Base-by-base conservation (phyloP, 345 rosid species). In the Pistacia integerrima region DNA sequence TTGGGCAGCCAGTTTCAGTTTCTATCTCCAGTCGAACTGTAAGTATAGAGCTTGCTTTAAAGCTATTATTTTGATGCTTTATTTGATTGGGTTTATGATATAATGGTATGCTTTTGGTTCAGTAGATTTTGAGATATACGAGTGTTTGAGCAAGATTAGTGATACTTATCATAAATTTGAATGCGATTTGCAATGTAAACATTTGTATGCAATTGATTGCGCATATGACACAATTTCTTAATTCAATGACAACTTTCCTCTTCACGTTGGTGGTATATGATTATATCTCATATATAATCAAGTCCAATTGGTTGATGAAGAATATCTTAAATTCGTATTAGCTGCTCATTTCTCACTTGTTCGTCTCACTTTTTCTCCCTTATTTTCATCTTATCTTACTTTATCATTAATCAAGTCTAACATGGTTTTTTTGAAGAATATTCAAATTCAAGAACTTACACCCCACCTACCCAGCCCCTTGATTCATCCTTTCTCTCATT, bases 21-120 rank as follows among this genome's bases (percentile, higher is more conserved):
- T 71, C 87, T 54, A 84, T 91, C 82, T 93, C 97, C 16, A 95
- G 99, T 79, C 86, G 97, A 74, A 95, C 98, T 61, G 99, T 95
- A 81, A 88, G 91, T 72, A 44, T 59, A 55, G 5, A 63, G 18
- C 35, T 28, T 77, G 73, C 63, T 73, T 35, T 28, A 55, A 77
- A 69, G 56, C 57, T 59, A 36, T 62, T 22, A 49, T 67, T 46
- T 66, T 22, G 18, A 46, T 4, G 16, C 33, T 12, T 1, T 28
- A 28, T 46, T 67, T 46, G 35, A 65, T 48, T 67, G 35, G 22
- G 14, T 0, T 1, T 7, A 44, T 4, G 12, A 38, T 64, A 25
- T 28, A 64, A 18, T 25, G 41, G 51, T 38, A 14, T 16, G 46
- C 7, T 38, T 64, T 64, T 36, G 0, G 8, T 64, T 36, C 25